Evolutionary conservation across 176 grass and related monocot species (phyloP), one percentile per base, ranked within the genome.

Genomic region (Oryza punctata): DNA sequence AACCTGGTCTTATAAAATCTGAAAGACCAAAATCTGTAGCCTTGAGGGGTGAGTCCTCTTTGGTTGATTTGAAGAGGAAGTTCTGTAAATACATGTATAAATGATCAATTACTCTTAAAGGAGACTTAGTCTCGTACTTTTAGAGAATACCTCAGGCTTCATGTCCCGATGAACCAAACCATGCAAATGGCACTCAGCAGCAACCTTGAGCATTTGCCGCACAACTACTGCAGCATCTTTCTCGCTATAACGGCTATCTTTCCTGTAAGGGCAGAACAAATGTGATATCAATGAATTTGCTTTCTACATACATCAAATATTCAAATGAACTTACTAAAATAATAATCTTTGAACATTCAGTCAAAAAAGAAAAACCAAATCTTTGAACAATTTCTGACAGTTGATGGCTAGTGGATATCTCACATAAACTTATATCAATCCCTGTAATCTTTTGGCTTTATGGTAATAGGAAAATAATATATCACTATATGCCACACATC

Each of bases 11-110:
- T 79, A 94, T 98, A 75, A 98, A 94, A 85, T 98, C 88, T 88
- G 95, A 98, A 46, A 98, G 90, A 69, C 95, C 95, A 84, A 98
- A 98, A 90, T 98, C 95, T 82, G 95, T 98, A 75, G 95, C 95
- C 63, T 98, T 98, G 64, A 98, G 92, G 50, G 90, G 50, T 16
- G 86, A 98, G 64, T 88, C 88, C 52, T 94, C 92, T 78, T 91
- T 93, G 37, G 82, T 91, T 47, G 90, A 91, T 89, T 98, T 94
- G 76, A 98, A 91, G 65, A 98, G 88, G 81, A 98, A 98, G 80
- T 98, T 98, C 95, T 98, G 89, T 33, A 88, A 87, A 85, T 3
- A 67, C 15, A 88, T 5, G 49, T 45, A 69, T 72, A 50, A 23
- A 76, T 45, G 18, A 72, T 69, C 10, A 66, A 75, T 33, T 70